Percentiles rank a stretch among this genome's conserved stretches.
Conservation (phyloP, 2,329 filamentous ascomycete genomes). For the Aureobasidium musti region DNA sequence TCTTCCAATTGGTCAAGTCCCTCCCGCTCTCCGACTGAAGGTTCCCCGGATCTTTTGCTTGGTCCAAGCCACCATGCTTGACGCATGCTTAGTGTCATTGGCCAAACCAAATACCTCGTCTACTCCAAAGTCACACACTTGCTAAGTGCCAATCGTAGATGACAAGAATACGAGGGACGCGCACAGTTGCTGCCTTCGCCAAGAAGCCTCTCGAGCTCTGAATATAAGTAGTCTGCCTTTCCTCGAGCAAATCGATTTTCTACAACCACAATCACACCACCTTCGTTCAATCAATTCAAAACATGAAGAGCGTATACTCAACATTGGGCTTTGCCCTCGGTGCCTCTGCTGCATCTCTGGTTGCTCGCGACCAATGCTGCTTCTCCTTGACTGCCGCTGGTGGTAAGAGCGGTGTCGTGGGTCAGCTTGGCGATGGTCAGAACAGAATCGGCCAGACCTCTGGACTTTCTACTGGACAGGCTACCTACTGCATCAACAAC, state of each 20-base stretch:
- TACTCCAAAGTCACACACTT: not conserved
- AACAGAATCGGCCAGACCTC: slow-evolving; percentile 51
- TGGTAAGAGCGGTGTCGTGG: slow-evolving; percentile 55
- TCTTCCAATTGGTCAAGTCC: not conserved
- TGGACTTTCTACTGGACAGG: slow-evolving; percentile 46
- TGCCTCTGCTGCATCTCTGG: slow-evolving; percentile 28
- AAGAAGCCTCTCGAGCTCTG: not conserved
- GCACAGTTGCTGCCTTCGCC: not conserved
- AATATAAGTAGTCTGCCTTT: slow-evolving; percentile 18
- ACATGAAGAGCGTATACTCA: slow-evolving; percentile 30
- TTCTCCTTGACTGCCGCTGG: slow-evolving; percentile 56
- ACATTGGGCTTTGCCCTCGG: slow-evolving; percentile 30
- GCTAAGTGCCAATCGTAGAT: slow-evolving; percentile 19
- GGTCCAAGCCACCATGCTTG: not conserved
- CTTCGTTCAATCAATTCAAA: slow-evolving; percentile 19
- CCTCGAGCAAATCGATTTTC: too few species aligned
- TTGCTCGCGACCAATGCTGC: slow-evolving; percentile 40
- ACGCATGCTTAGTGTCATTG: slow-evolving; percentile 26
- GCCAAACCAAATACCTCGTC: not conserved
- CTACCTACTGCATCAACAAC: slow-evolving; percentile 56
- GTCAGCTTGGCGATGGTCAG: slow-evolving; percentile 62
- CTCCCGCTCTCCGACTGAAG: not conserved
- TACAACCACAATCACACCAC: slow-evolving; percentile 8
- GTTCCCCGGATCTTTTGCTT: slow-evolving; percentile 9
- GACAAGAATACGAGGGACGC: not conserved